Conservation (phyloP, 2,329 filamentous ascomycete genomes). For the Trichoderma semiorbis region DNA sequence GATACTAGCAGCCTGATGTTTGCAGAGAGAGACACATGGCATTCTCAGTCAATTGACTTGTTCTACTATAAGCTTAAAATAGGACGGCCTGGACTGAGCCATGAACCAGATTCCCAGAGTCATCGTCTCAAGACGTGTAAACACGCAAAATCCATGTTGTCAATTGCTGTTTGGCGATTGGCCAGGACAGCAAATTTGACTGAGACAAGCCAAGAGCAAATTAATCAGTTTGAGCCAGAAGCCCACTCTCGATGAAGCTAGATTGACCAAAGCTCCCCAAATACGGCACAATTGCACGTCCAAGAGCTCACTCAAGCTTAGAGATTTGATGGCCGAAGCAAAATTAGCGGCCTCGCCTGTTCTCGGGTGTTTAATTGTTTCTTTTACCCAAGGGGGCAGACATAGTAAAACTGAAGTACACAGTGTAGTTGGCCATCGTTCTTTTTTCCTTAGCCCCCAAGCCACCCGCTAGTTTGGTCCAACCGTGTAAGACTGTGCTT, state of each 20-base stretch:
- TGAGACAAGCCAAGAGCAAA: constrained; percentile 13
- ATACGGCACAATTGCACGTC: not conserved
- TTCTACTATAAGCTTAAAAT: constrained; percentile 5
- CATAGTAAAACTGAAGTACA: not conserved
- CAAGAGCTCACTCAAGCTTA: not conserved
- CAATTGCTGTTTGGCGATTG: constrained; percentile 4
- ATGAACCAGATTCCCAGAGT: not conserved
- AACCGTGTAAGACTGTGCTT: not conserved
- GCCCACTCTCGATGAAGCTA: constrained; percentile 5
- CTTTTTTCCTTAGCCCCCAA: not conserved
- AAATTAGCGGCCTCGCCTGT: constrained; percentile 3
- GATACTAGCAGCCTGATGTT: not conserved
- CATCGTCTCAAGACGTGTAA: not conserved
- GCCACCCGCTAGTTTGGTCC: constrained; percentile 5
- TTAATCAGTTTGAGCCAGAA: not conserved
- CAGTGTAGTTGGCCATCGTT: constrained; percentile 4
- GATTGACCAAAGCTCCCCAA: not conserved
- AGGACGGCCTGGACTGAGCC: not conserved
- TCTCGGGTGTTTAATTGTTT: not conserved
- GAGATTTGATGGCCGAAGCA: not conserved
- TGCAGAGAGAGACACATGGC: not conserved
- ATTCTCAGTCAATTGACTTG: not conserved
- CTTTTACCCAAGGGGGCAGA: not conserved
- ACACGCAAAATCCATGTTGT: not conserved
- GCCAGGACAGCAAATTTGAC: not conserved